Conservation (phyloP, 192 early-diverging fungal genomes). For the Jimgerdemannia lactiflua region DNA sequence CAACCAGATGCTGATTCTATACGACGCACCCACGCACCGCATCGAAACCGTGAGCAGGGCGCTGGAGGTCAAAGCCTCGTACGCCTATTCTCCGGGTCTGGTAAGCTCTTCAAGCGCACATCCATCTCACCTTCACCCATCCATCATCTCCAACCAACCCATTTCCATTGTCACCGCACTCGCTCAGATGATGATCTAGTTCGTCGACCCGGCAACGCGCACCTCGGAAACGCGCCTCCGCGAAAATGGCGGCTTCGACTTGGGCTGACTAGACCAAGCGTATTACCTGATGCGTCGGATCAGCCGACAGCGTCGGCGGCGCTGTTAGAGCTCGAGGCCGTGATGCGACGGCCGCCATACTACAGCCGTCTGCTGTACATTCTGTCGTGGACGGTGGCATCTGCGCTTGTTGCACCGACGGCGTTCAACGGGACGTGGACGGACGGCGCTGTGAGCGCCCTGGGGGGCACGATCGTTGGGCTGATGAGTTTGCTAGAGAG, state of each 20-base stretch:
- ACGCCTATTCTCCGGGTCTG: slow-evolving; percentile 27
- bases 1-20: slow-evolving; percentile 27
- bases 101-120: background rate
- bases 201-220: slow-evolving; percentile 39
- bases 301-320: slow-evolving; percentile 26
- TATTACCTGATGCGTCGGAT: slow-evolving; percentile 29
- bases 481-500: slow-evolving; percentile 26
- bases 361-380: slow-evolving; percentile 28
- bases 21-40: slow-evolving; percentile 34
- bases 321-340: slow-evolving; percentile 23
- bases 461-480: slow-evolving; percentile 32
- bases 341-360: slow-evolving; percentile 11
- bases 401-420: slow-evolving; percentile 31
- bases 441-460: slow-evolving; percentile 22
- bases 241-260: slow-evolving; percentile 32
- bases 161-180: background rate
- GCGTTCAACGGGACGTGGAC: slow-evolving; percentile 34
- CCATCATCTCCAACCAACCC: background rate
- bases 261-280: slow-evolving; percentile 28
- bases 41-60: slow-evolving; percentile 33
- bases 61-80: slow-evolving; percentile 33
- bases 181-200: slow-evolving; percentile 33
- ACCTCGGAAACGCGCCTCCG: slow-evolving; percentile 37
- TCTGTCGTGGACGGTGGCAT: slow-evolving; percentile 25
- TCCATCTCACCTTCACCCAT: background rate